Evolutionary conservation across 2,329 filamentous ascomycete species (phyloP).

Genomic region (Albophoma yamanashiensis): DNA sequence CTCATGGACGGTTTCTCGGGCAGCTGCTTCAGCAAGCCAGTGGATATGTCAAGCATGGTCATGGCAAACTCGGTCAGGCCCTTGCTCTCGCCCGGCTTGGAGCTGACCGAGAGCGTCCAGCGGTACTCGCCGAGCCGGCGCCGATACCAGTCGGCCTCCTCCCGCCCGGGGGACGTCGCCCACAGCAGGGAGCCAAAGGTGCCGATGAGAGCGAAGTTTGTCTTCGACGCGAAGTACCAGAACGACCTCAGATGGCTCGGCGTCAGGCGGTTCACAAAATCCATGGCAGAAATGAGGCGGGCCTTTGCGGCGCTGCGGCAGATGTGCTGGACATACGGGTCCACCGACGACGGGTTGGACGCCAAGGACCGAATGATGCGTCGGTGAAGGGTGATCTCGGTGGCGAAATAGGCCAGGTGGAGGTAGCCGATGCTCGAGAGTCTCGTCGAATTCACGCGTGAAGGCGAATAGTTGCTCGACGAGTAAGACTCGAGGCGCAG

Average conservation of each 20-base stretch:
- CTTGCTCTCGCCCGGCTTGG: slow-evolving; percentile 53
- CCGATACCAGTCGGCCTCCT: slow-evolving; percentile 90
- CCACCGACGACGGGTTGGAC: slow-evolving; percentile 34
- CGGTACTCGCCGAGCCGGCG: slow-evolving; percentile 78
- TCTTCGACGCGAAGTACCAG: slow-evolving; percentile 83
- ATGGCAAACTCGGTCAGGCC: slow-evolving; percentile 61
- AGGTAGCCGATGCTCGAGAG: slow-evolving; percentile 63
- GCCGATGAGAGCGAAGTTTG: slow-evolving; percentile 89
- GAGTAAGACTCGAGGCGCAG: slow-evolving; percentile 56
- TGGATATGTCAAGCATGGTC: slow-evolving; percentile 65
- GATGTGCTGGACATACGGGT: slow-evolving; percentile 81
- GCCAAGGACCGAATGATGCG: slow-evolving; percentile 76
- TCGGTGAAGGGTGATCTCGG: slow-evolving; percentile 86
- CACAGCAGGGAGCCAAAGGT: slow-evolving; percentile 86
- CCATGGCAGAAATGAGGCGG: slow-evolving; percentile 88
- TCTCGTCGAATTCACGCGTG: slow-evolving; percentile 25
- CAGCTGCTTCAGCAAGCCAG: slow-evolving; percentile 55
- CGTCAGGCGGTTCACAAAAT: slow-evolving; percentile 88
- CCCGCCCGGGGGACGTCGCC: slow-evolving; percentile 75
- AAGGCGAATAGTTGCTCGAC: slow-evolving; percentile 9
- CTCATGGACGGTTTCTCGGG: slow-evolving; percentile 61
- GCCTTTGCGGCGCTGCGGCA: slow-evolving; percentile 91
- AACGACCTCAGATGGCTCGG: slow-evolving; percentile 81
- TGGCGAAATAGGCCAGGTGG: slow-evolving; percentile 86
- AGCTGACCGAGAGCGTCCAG: slow-evolving; percentile 85